A percentile compares a stretch with the other conserved stretches of the same genome.
phyloP scores from a whole-genome alignment of 2,329 filamentous ascomycete species.

The Thelonectria olida region DNA sequence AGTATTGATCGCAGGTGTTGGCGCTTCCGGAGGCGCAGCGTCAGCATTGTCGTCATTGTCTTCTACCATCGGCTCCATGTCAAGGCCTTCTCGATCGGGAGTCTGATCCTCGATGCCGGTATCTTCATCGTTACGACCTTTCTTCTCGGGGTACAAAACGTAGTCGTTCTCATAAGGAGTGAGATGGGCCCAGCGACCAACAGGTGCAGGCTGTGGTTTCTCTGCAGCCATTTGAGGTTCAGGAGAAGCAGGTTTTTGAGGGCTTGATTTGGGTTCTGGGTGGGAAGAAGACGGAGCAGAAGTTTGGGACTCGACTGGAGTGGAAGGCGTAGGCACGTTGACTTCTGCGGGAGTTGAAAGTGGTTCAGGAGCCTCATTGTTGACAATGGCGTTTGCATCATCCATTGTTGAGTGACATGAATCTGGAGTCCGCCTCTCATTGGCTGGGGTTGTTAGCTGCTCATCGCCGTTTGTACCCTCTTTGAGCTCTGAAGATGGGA shows the following conservation, averaged over 20 bases:
- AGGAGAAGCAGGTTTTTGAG: slow-evolving; percentile 26
- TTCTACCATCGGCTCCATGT: slow-evolving; percentile 45
- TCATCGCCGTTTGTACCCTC: slow-evolving; percentile 16
- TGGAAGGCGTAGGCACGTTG: slow-evolving; percentile 30
- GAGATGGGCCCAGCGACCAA: slow-evolving; percentile 49
- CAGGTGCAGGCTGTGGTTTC: slow-evolving; percentile 43
- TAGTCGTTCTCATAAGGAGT: slow-evolving; percentile 53
- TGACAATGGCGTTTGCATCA: not conserved
- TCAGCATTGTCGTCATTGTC: slow-evolving; percentile 46
- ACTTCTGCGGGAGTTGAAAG: slow-evolving; percentile 29
- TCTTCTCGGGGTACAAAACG: slow-evolving; percentile 51
- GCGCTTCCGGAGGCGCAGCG: slow-evolving; percentile 41
- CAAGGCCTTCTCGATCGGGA: slow-evolving; percentile 40
- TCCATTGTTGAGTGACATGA: slow-evolving; percentile 14
- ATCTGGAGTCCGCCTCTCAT: slow-evolving; percentile 16
- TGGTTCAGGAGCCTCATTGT: slow-evolving; percentile 24
- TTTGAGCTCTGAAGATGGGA: slow-evolving; percentile 1
- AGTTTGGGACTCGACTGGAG: slow-evolving; percentile 25
- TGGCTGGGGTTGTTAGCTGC: not conserved
- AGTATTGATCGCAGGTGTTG: slow-evolving; percentile 50
- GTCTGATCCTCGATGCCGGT: slow-evolving; percentile 42
- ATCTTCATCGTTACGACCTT: slow-evolving; percentile 44
- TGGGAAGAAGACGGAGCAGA: slow-evolving; percentile 28
- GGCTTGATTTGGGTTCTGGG: slow-evolving; percentile 34
- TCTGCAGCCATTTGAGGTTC: slow-evolving; percentile 6